Evolutionary conservation across 2,329 filamentous ascomycete species (phyloP).

Genomic region (Balansia obtecta): DNA sequence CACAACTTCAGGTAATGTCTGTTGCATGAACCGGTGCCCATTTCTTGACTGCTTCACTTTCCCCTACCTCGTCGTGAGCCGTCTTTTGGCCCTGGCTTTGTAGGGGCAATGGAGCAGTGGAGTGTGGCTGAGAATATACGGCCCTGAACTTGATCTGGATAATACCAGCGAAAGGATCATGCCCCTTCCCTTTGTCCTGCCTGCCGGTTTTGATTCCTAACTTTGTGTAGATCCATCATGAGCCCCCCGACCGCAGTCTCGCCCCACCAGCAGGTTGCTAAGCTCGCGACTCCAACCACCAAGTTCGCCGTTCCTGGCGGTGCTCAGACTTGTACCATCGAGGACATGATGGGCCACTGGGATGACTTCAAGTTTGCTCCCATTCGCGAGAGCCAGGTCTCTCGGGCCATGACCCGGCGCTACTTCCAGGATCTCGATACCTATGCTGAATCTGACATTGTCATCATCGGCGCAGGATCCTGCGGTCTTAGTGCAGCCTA

Average conservation of each 20-base stretch:
- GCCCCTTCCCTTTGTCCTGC: conserved; percentile 39
- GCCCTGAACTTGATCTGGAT: conserved; percentile 93
- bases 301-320: conserved; percentile 25
- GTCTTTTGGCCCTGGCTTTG: neutral
- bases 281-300: conserved; percentile 30
- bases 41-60: conserved; percentile 9
- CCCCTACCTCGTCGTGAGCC: neutral
- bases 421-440: conserved; percentile 85
- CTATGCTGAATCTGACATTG: conserved; percentile 86
- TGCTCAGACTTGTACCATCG: conserved; percentile 36
- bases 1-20: conserved; percentile 29
- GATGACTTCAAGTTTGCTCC: conserved; percentile 69
- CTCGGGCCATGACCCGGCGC: conserved; percentile 82
- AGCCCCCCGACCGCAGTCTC: conserved; percentile 64
- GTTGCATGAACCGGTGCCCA: conserved; percentile 53
- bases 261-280: conserved; percentile 36
- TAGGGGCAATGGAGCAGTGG: conserved; percentile 8
- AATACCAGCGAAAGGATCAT: conserved; percentile 99
- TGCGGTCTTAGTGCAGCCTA: conserved; percentile 81
- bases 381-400: conserved; percentile 86
- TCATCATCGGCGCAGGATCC: conserved; percentile 83
- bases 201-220: conserved; percentile 14
- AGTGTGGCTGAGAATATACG: conserved; percentile 70
- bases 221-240: conserved; percentile 42
- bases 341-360: conserved; percentile 65